Evolutionary conservation across 352 stramenopile species (phyloP).

Genomic region (Pythium myriotylum): DNA sequence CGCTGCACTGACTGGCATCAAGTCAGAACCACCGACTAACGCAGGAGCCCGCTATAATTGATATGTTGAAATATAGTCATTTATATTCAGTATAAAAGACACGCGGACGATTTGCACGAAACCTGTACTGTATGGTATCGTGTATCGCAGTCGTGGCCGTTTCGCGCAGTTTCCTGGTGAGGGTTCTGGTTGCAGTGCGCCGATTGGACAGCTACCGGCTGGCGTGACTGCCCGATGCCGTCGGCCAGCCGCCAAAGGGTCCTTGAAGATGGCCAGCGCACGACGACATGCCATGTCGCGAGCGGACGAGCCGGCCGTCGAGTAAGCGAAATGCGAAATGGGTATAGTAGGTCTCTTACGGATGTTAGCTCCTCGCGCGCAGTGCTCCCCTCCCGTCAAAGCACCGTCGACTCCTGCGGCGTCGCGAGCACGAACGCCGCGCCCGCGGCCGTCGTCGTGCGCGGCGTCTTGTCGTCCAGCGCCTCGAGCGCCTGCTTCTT

Average conservation of each 20-base stretch:
- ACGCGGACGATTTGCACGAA: too few relatives aligned
- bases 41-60: constrained; percentile 1
- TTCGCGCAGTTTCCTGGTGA: neutral
- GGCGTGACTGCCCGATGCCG: constrained; percentile 14
- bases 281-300: too few relatives aligned
- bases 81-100: too few relatives aligned
- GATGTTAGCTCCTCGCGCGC: too few relatives aligned
- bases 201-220: neutral
- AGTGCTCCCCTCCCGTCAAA: too few relatives aligned
- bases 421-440: constrained; percentile 51
- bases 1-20: constrained; percentile 5
- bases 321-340: too few relatives aligned
- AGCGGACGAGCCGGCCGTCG: too few relatives aligned
- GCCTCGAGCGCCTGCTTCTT: constrained; percentile 67
- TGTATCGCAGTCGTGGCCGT: neutral
- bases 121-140: neutral
- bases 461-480: constrained; percentile 60
- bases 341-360: too few relatives aligned
- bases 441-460: constrained; percentile 26
- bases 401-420: constrained; percentile 45
- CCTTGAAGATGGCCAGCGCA: too few relatives aligned
- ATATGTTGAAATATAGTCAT: too few relatives aligned
- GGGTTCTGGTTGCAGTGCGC: constrained; percentile 11
- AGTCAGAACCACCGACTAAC: constrained; percentile 1
- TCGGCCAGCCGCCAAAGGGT: constrained; percentile 1